These are phyloP conservation scores for Sphagnum fallax DNA, from an alignment of 228 moss, liverwort and hornwort genomes.

Conservation along the genomic window DNA sequence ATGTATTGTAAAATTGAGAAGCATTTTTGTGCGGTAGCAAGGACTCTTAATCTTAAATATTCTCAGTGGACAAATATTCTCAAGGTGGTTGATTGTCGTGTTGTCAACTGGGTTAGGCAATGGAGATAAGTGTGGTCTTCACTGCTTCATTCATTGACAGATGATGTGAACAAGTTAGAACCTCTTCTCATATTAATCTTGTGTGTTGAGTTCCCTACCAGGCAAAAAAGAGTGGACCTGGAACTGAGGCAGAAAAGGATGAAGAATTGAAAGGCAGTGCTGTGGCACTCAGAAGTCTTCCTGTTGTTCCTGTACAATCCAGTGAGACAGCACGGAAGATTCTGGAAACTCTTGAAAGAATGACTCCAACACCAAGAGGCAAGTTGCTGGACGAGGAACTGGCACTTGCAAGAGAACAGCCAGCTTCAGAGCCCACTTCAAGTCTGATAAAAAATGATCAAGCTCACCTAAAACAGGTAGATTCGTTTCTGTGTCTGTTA, in stretches of 20 bases:
- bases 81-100: too few relatives aligned
- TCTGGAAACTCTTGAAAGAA: slow-evolving; percentile 88
- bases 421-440: slow-evolving; percentile 63
- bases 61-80: too few relatives aligned
- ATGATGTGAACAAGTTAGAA: too few relatives aligned
- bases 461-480: slow-evolving; percentile 38
- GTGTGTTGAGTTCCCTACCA: background rate
- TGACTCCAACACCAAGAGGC: slow-evolving; percentile 87
- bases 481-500: too few relatives aligned
- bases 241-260: slow-evolving; percentile 18
- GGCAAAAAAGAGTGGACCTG: slow-evolving; percentile 18
- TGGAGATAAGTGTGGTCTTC: too few relatives aligned
- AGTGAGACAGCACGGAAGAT: slow-evolving; percentile 96
- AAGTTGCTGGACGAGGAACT: slow-evolving; percentile 78
- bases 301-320: slow-evolving; percentile 73
- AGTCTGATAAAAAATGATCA: slow-evolving; percentile 82
- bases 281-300: slow-evolving; percentile 22
- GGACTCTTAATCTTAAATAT: too few relatives aligned
- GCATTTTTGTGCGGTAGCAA: too few relatives aligned
- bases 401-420: slow-evolving; percentile 61
- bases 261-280: slow-evolving; percentile 15
- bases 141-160: too few relatives aligned
- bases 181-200: too few relatives aligned
- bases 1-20: too few relatives aligned
- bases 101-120: too few relatives aligned